Percentiles rank a stretch among this genome's conserved stretches.
These are phyloP conservation scores for Aspergillus tanneri DNA, from an alignment of 2,329 filamentous ascomycete species.

Conservation along the genomic window DNA sequence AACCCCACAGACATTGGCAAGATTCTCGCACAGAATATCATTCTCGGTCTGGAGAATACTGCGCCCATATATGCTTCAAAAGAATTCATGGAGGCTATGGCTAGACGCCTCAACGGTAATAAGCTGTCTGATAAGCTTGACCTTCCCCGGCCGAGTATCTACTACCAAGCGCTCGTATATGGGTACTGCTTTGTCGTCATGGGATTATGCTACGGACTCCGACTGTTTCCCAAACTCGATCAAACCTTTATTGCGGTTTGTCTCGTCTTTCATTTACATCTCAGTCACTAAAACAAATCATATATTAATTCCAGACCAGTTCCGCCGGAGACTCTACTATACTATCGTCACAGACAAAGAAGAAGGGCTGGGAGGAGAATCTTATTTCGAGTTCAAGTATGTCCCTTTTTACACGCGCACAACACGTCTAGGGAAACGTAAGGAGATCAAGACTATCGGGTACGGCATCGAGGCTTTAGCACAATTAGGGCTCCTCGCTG, in stretches of 20 bases:
- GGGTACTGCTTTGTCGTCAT: conserved; percentile 68
- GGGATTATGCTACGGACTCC: conserved; percentile 47
- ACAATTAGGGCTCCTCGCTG: conserved; percentile 26
- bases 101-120: conserved; percentile 68
- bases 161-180: conserved; percentile 60
- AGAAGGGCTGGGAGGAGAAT: conserved; percentile 62
- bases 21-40: conserved; percentile 72
- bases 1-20: conserved; percentile 62
- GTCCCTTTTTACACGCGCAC: conserved; percentile 28
- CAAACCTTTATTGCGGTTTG: conserved; percentile 52
- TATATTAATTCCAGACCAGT: conserved; percentile 12
- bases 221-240: conserved; percentile 51
- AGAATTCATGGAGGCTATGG: conserved; percentile 66
- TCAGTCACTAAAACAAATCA: neutral
- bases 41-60: conserved; percentile 64
- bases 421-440: conserved; percentile 28
- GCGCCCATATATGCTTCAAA: conserved; percentile 65
- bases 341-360: conserved; percentile 63
- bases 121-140: conserved; percentile 61
- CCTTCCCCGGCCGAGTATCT: conserved; percentile 56
- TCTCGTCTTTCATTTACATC: neutral
- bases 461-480: conserved; percentile 29
- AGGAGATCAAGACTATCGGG: conserved; percentile 20
- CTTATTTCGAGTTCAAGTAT: conserved; percentile 70
- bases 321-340: conserved; percentile 56